A percentile compares a stretch with the other conserved stretches of the same genome.
phyloP scores from a whole-genome alignment of 805 yeast species.

The Candida chauliodis region DNA sequence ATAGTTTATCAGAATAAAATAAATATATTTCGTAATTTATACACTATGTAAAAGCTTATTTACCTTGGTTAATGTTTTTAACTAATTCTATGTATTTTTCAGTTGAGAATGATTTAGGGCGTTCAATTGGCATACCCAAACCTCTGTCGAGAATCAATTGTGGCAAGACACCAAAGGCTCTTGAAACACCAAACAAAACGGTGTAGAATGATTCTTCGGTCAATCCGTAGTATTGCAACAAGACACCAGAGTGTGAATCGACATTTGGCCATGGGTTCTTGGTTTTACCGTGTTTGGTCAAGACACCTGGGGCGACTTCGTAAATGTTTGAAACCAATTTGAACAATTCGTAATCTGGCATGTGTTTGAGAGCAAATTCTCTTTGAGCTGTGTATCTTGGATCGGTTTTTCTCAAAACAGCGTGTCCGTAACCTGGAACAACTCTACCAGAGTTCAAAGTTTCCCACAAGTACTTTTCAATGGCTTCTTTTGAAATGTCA shows the following conservation, averaged over 20 bases:
- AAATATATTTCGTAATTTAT: background rate
- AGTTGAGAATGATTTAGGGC: constrained; percentile 88
- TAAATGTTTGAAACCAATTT: constrained; percentile 63
- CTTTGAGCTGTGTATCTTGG: constrained; percentile 77
- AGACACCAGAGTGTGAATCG: constrained; percentile 74
- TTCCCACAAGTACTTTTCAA: constrained; percentile 68
- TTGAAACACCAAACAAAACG: constrained; percentile 77
- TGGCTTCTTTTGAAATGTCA: constrained; percentile 47
- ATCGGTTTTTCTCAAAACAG: constrained; percentile 78
- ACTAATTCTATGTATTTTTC: constrained; percentile 87
- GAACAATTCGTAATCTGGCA: constrained; percentile 62
- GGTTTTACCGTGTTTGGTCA: constrained; percentile 77
- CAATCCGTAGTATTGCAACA: constrained; percentile 77
- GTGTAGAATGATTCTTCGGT: constrained; percentile 73
- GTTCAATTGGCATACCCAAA: constrained; percentile 74
- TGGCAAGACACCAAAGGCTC: constrained; percentile 75
- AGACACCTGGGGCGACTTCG: constrained; percentile 70
- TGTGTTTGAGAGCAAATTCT: constrained; percentile 60
- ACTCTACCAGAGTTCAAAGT: constrained; percentile 71
- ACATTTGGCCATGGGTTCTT: constrained; percentile 86
- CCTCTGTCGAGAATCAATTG: constrained; percentile 79
- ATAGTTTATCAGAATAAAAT: too few relatives aligned
- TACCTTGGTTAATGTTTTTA: constrained; percentile 29
- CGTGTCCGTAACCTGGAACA: constrained; percentile 88
- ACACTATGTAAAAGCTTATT: background rate